phyloP scores from a whole-genome alignment of 2,329 filamentous ascomycete species.

The Diaporthe citriasiana region DNA sequence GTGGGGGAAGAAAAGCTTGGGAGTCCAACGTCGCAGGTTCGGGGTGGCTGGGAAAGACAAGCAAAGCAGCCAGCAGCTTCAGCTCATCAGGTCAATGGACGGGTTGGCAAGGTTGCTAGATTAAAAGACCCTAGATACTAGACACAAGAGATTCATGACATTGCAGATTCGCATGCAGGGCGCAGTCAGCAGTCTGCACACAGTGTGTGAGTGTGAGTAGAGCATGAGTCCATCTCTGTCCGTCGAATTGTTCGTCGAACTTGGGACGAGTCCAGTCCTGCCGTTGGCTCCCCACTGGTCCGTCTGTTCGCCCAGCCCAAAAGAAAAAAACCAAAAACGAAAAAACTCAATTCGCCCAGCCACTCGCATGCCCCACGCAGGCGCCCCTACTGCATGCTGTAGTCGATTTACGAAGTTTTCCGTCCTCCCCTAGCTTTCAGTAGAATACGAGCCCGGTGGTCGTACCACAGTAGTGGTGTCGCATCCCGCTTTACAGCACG shows the following conservation, averaged over 20 bases:
- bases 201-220: too few species aligned
- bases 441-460: constrained; percentile 30
- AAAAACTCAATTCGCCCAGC: constrained; percentile 24
- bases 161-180: not conserved
- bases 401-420: constrained; percentile 3
- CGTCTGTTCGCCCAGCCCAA: constrained; percentile 6
- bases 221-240: not conserved
- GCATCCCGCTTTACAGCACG: constrained; percentile 29
- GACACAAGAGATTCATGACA: not conserved
- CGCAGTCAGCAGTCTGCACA: too few species aligned
- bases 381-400: not conserved
- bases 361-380: not conserved
- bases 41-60: constrained; percentile 20
- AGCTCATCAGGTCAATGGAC: not conserved
- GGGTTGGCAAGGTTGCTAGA: not conserved
- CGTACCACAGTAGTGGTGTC: constrained; percentile 19
- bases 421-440: not conserved
- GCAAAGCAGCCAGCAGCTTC: not conserved
- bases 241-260: not conserved
- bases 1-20: constrained; percentile 22
- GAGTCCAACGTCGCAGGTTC: not conserved
- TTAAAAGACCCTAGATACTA: not conserved
- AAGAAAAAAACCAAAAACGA: not conserved
- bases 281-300: not conserved
- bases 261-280: not conserved